These are phyloP conservation scores for Aschersonia sp. DNA, from an alignment of 2,329 filamentous ascomycete genomes.

Conservation along the genomic window DNA sequence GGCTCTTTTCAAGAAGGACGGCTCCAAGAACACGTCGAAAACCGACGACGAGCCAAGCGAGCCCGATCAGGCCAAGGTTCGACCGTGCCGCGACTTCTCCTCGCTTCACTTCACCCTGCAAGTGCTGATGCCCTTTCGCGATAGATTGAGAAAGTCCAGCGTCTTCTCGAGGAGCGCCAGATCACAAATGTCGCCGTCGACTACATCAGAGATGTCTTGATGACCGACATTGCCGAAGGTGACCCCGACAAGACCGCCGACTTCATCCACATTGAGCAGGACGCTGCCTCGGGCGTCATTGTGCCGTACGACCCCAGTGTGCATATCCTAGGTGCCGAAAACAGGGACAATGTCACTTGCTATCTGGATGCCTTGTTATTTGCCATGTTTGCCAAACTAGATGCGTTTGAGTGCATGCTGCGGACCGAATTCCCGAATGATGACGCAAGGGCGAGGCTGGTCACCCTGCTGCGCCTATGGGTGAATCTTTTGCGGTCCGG, in stretches of 20 bases:
- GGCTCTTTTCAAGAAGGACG: constrained; percentile 49
- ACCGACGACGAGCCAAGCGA: constrained; percentile 23
- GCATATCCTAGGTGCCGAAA: constrained; percentile 71
- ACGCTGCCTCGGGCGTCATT: constrained; percentile 68
- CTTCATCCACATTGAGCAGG: constrained; percentile 63
- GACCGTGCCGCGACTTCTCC: background rate
- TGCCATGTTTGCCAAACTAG: constrained; percentile 84
- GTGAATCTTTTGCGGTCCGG: constrained; percentile 83
- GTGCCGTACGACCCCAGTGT: constrained; percentile 57
- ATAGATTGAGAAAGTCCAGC: constrained; percentile 26
- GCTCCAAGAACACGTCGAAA: constrained; percentile 30
- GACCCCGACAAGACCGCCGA: constrained; percentile 63
- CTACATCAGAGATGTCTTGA: constrained; percentile 38
- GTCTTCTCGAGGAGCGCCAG: constrained; percentile 25
- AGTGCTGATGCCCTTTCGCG: background rate
- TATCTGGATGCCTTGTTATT: constrained; percentile 86
- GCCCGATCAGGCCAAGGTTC: constrained; percentile 13
- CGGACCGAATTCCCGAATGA: constrained; percentile 60
- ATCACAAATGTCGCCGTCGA: constrained; percentile 40
- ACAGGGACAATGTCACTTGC: constrained; percentile 78
- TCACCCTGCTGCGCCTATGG: constrained; percentile 72
- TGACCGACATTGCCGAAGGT: constrained; percentile 49
- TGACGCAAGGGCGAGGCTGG: constrained; percentile 55
- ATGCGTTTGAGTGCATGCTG: constrained; percentile 85
- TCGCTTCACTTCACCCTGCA: background rate